Conservation (phyloP, 1,139 yeast species). For the Suhomyces guaymorum region DNA sequence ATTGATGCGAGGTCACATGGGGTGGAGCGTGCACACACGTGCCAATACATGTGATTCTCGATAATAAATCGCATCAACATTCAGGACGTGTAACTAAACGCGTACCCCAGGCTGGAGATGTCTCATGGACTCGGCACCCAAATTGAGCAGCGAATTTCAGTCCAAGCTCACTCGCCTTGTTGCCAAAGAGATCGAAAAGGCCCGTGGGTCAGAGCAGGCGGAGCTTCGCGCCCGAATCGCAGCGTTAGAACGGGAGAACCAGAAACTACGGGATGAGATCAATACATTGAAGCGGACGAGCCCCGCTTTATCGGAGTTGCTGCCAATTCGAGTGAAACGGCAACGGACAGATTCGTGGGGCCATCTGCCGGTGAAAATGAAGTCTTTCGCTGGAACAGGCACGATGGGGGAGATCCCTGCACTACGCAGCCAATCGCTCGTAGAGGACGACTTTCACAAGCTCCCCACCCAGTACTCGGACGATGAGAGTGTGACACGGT, state of each 20-base stretch:
- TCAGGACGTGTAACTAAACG: conserved; percentile 3
- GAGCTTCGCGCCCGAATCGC: conserved; percentile 2
- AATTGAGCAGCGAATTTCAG: conserved; percentile 3
- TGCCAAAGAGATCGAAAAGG: conserved; percentile 4
- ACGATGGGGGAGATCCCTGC: conserved; percentile 14
- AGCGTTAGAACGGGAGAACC: conserved; percentile 3
- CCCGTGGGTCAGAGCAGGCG: neutral
- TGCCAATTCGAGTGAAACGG: conserved; percentile 1
- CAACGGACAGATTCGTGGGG: neutral
- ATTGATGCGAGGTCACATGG: neutral
- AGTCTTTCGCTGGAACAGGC: conserved; percentile 12
- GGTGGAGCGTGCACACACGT: neutral
- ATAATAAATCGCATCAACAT: no score
- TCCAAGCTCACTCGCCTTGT: conserved; percentile 1
- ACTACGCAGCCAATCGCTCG: conserved; percentile 17
- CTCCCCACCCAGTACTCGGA: conserved; percentile 21
- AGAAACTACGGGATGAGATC: conserved; percentile 1
- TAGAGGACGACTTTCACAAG: conserved; percentile 16
- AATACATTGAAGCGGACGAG: neutral
- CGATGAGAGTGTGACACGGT: conserved; percentile 12
- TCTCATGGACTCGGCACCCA: conserved; percentile 2
- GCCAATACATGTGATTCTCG: neutral
- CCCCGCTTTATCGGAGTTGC: neutral
- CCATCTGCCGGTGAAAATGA: conserved; percentile 12
- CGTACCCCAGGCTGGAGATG: no score